Conservation (phyloP, 176 grass and related monocot genomes). For the Urochloa ruziziensis region DNA sequence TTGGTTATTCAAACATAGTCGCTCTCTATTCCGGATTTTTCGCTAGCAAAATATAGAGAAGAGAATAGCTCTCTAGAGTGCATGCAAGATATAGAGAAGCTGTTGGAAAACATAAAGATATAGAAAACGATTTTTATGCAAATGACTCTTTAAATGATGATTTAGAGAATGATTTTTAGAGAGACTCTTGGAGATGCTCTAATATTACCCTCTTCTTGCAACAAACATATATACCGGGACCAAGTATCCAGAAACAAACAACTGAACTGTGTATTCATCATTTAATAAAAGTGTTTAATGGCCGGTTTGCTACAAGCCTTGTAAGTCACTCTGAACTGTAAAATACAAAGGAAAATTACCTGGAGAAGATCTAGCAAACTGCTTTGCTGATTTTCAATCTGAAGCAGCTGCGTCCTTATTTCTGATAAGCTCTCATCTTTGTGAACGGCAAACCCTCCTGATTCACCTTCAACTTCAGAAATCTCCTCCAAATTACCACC, state of each 20-base stretch:
- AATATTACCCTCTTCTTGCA: constrained; percentile 6
- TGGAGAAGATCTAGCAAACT: constrained; percentile 93
- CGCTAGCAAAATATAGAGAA: too few species aligned
- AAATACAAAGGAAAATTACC: constrained; percentile 49
- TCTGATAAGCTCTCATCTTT: constrained; percentile 72
- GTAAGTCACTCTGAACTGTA: background rate
- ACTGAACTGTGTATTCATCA: too few species aligned
- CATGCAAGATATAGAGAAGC: too few species aligned
- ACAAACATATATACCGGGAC: background rate
- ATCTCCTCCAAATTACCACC: constrained; percentile 54
- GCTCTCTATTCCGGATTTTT: too few species aligned
- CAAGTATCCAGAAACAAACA: background rate
- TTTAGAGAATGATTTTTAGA: too few species aligned
- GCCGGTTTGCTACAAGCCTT: background rate
- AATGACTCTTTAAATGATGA: too few species aligned
- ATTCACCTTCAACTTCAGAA: constrained; percentile 46
- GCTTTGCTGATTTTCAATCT: constrained; percentile 93
- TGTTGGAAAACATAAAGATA: too few species aligned
- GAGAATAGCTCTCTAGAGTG: too few species aligned
- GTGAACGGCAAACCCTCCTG: constrained; percentile 30
- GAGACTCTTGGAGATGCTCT: too few species aligned
- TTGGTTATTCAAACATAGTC: too few species aligned
- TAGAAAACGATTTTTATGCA: too few species aligned
- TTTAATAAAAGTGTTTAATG: background rate
- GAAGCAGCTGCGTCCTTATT: constrained; percentile 77